phyloP scores from a whole-genome alignment of 176 grass and related monocot genomes.

The Themeda triandra region DNA sequence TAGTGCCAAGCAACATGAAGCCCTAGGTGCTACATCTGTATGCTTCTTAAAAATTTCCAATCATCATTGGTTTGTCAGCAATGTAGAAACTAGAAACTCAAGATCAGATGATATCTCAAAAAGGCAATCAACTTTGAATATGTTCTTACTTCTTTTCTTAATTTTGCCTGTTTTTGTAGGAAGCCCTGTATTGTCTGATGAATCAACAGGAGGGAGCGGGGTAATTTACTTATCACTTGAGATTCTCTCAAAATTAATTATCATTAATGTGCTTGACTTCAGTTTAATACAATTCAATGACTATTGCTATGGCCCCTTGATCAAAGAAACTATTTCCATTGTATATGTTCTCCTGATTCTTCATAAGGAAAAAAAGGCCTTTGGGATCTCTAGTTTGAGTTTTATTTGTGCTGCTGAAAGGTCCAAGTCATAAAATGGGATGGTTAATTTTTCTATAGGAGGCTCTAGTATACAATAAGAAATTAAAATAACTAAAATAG shows the following conservation, averaged over 20 bases:
- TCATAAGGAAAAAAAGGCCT: not conserved
- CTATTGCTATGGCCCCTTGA: not conserved
- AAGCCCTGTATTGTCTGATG: slow-evolving; percentile 23
- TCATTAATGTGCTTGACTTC: not conserved
- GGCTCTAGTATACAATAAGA: not conserved
- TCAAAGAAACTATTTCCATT: not conserved
- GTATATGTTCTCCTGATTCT: not conserved
- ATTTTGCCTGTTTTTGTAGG: slow-evolving; percentile 38
- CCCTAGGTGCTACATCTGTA: not conserved
- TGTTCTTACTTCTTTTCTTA: slow-evolving; percentile 7
- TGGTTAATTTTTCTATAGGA: not conserved
- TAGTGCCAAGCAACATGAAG: not conserved
- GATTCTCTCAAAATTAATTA: not conserved
- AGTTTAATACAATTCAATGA: not conserved
- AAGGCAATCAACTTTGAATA: not conserved
- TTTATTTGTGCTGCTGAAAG: not conserved
- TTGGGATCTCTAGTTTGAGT: not conserved
- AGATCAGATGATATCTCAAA: not conserved
- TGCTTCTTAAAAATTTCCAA: not conserved
- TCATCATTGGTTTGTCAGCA: not conserved
- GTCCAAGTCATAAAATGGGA: not conserved
- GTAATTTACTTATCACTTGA: slow-evolving; percentile 35
- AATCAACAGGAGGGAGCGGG: slow-evolving; percentile 21
- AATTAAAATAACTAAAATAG: not conserved
- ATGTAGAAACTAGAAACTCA: not conserved